Evolutionary conservation across 2,329 filamentous ascomycete species (phyloP), one percentile per base, ranked within the genome.

Genomic region (Colletotrichum endophyticum): DNA sequence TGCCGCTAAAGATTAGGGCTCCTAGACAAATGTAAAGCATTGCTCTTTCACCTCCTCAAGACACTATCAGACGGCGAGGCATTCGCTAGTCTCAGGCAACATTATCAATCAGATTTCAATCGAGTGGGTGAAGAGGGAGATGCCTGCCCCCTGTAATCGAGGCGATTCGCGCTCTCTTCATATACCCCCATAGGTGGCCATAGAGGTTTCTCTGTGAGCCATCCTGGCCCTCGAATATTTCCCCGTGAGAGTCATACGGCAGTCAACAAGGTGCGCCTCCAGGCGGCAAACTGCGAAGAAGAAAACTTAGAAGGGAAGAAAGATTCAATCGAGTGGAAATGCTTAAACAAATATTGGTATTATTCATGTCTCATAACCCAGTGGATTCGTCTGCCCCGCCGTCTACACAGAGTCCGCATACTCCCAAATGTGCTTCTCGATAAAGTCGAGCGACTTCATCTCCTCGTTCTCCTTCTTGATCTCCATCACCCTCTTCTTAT

Each of bases 391-490:
- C 44, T 22, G 8, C 12, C n/a, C n/a, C 3, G n/a, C 4, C 56
- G 28, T n/a, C 32, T 73, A 75, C 3, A 39, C 56, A 19, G 44
- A 61, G 3, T 75, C 66, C 3, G 74, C 74, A 12, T 66, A 75
- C 12, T 75, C 57, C 74, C 74, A 77, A 80, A 78, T 78, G 4
- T 78, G 59, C 72, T 69, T 73, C 64, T 78, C 76, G 5, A 78
- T 16, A 8, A 59, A 5, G 8, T 72, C 72, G 8, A 78, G 19
- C 22, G 66, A 19, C 66, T 78, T 72, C 78, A 85, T 76, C 7
- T 71, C 79, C 71, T 84, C 81, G 64, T 85, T 86, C 78, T 86
- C 84, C 36, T 73, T 63, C 66, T 79, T 79, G 19, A 86, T 78
- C 67, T 83, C 79, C 39, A 80, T 63, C 4, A 83, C 83, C 7